Conservation (phyloP, 2,329 filamentous ascomycete genomes). For the Venturia aucupariae region DNA sequence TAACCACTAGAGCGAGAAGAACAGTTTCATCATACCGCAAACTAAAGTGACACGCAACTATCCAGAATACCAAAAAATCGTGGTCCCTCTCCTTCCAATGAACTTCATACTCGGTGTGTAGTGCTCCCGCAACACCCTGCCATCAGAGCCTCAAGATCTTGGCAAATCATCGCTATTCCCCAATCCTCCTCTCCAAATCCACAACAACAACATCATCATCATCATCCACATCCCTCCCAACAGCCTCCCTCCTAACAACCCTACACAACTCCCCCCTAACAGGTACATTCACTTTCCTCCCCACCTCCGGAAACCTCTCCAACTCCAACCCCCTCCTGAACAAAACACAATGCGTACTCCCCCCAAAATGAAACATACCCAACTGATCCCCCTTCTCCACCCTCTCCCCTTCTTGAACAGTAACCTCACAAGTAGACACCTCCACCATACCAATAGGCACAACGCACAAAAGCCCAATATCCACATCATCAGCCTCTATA, state of each 20-base stretch:
- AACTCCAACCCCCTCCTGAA: conserved; percentile 49
- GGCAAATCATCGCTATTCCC: conserved; percentile 35
- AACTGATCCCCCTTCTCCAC: conserved; percentile 63
- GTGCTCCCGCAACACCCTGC: conserved; percentile 72
- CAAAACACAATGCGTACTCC: conserved; percentile 58
- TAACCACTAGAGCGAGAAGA: too few relatives aligned
- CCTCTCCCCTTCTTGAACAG: conserved; percentile 54
- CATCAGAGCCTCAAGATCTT: conserved; percentile 78
- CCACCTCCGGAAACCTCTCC: conserved; percentile 26
- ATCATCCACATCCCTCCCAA: neutral
- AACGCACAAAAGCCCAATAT: conserved; percentile 61
- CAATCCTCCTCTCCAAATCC: neutral
- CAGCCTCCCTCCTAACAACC: neutral
- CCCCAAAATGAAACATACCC: conserved; percentile 77
- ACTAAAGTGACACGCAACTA: too few relatives aligned
- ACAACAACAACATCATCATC: neutral
- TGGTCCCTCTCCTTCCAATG: conserved; percentile 57
- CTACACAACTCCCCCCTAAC: conserved; percentile 18
- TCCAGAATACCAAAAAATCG: too few relatives aligned
- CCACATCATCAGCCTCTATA: conserved; percentile 58
- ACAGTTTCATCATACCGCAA: too few relatives aligned
- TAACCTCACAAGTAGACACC: conserved; percentile 64
- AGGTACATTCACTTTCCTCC: conserved; percentile 28
- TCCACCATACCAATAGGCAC: conserved; percentile 69
- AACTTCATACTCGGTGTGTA: conserved; percentile 75